These are phyloP conservation scores for Cyberlindnera mrakii DNA, from an alignment of 805 yeast species.

Conservation along the genomic window DNA sequence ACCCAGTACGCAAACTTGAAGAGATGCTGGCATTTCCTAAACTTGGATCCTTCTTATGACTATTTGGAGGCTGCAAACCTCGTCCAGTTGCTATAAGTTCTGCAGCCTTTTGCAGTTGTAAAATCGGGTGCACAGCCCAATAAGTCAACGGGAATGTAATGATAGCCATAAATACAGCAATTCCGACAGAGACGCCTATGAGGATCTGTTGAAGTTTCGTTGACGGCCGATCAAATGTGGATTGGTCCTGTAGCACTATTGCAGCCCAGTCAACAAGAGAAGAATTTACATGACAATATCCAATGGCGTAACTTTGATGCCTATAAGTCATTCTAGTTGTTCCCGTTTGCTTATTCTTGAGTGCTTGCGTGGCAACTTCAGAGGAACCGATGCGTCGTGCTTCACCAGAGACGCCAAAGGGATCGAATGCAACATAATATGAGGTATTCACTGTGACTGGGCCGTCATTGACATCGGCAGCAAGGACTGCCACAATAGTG, in stretches of 20 bases:
- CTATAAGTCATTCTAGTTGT: conserved; percentile 33
- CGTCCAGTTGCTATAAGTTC: conserved; percentile 44
- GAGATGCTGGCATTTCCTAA: conserved; percentile 5
- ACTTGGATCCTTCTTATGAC: conserved; percentile 7
- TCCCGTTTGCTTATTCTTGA: conserved; percentile 36
- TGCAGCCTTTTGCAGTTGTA: conserved; percentile 74
- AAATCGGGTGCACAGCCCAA: conserved; percentile 78
- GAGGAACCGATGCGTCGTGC: conserved; percentile 24
- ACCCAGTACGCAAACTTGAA: background rate
- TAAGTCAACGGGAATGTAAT: conserved; percentile 81
- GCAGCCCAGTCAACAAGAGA: conserved; percentile 61
- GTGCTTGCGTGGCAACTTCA: conserved; percentile 30
- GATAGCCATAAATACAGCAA: conserved; percentile 66
- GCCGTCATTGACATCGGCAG: conserved; percentile 20
- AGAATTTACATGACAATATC: conserved; percentile 44
- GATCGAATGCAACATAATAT: conserved; percentile 35
- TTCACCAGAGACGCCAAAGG: conserved; percentile 7
- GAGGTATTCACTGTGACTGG: conserved; percentile 24
- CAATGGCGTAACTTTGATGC: conserved; percentile 49
- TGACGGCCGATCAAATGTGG: conserved; percentile 58
- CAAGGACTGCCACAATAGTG: conserved; percentile 6
- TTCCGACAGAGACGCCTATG: conserved; percentile 71
- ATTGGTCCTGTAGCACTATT: conserved; percentile 56
- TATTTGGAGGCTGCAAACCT: conserved; percentile 26
- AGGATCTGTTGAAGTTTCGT: conserved; percentile 58